These are phyloP conservation scores for Kockiozyma suomiensis DNA, from an alignment of 805 yeast genomes.

Conservation along the genomic window DNA sequence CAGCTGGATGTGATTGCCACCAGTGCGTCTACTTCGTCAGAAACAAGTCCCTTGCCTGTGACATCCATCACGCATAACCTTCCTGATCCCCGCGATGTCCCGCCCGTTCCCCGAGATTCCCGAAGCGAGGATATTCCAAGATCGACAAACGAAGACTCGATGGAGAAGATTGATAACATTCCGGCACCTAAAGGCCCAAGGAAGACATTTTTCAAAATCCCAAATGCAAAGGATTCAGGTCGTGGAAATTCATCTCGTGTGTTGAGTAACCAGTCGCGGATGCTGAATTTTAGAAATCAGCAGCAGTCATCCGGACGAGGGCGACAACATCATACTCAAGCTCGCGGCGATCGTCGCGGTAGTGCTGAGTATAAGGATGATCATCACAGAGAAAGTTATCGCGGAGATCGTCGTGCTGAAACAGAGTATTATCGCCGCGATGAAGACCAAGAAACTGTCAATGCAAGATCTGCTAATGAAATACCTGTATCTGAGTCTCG, in stretches of 20 bases:
- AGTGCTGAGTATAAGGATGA: neutral
- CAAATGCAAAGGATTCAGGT: constrained; percentile 9
- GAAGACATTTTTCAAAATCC: constrained; percentile 31
- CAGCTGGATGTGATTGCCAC: neutral
- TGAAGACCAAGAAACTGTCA: too few relatives aligned
- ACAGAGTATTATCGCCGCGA: neutral
- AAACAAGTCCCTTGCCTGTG: neutral
- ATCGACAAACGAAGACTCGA: too few relatives aligned
- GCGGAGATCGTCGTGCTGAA: neutral
- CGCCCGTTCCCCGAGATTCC: neutral
- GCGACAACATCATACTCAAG: too few relatives aligned
- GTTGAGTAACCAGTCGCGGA: neutral
- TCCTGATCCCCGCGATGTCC: constrained; percentile 8
- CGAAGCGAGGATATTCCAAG: neutral
- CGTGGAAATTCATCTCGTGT: neutral
- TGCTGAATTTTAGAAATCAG: neutral
- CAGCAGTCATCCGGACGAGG: neutral
- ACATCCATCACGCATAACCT: neutral
- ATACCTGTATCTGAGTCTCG: neutral
- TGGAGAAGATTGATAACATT: too few relatives aligned
- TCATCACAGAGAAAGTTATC: neutral
- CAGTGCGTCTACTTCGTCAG: neutral
- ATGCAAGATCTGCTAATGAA: neutral
- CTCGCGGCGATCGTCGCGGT: neutral
- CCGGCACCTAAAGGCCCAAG: constrained; percentile 17